Base-by-base conservation (phyloP, 2,329 filamentous ascomycete species). In the Pseudocercospora musae region DNA sequence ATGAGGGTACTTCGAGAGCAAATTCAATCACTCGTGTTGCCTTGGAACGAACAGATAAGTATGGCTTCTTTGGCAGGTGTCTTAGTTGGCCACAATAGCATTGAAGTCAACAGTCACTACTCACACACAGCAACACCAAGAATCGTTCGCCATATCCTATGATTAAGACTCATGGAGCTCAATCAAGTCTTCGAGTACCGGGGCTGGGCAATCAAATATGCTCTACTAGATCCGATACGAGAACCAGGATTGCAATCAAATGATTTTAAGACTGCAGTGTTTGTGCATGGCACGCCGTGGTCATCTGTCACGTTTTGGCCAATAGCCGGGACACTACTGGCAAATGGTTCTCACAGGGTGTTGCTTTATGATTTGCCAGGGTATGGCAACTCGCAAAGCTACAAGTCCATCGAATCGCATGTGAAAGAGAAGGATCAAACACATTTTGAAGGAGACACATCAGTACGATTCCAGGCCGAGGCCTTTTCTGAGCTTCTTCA, bases 271-370 rank as follows among this genome's bases (percentile, higher is more conserved):
- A 73, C 73, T 0, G 48, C 81, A 0, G 78, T 82, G 11, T 80
- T 82, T 40, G 68, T 82, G 8, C 80, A 82, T 60, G 80, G 80
- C 57, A 82, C 80, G 0, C 80, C 80, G 0, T 82, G 79, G 79
- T 80, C 79, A 1, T 80, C 78, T 1, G 66, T 61, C 0, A 72
- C 81, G 8, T 82, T 78, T 77, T 52, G 62, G 0, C 69, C 72
- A 1, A 73, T 77, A 18, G 78, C 77, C 1, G 63, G 71, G 29
- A 68, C 77, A 1, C 67, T 82, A 0, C 69, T 75, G 4, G 65
- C 67, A 1, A 70, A 72, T 15, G 23, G 40, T 11, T 27, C 54
- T 2, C 78, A 76, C 57, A 71, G 71, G 10, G 74, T 81, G 54
- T 77, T 81, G 62, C 69, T 82, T 11, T 81, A 78, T 60, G 80